These are phyloP conservation scores for Eruca vesicaria DNA, from an alignment of 441 rosid genomes.

Conservation along the genomic window DNA sequence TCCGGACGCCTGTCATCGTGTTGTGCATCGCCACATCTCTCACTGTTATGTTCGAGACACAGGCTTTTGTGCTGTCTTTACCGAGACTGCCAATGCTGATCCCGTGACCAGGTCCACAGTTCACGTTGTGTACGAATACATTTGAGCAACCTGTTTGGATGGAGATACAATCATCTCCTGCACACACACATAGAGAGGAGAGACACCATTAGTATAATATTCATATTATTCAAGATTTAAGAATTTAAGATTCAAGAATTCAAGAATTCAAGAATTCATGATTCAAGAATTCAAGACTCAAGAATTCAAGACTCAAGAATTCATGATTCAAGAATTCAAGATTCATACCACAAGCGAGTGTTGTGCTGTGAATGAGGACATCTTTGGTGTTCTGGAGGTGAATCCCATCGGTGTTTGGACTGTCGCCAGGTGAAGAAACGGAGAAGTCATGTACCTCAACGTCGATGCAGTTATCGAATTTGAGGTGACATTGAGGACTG, in stretches of 20 bases:
- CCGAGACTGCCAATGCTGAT: slow-evolving; percentile 98
- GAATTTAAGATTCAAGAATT: no score
- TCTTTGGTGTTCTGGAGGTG: slow-evolving; percentile 92
- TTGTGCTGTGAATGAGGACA: slow-evolving; percentile 67
- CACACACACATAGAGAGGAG: slow-evolving; percentile 31
- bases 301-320: no score
- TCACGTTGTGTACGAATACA: slow-evolving; percentile 75
- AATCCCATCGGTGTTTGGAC: slow-evolving; percentile 97
- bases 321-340: no score
- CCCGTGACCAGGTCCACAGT: slow-evolving; percentile 99
- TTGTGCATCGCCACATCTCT: slow-evolving; percentile 77
- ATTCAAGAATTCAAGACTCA: no score
- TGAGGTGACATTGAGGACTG: slow-evolving; percentile 97
- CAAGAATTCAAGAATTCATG: no score
- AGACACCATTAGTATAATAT: background rate
- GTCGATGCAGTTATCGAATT: slow-evolving; percentile 83
- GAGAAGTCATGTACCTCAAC: slow-evolving; percentile 69
- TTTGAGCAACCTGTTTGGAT: slow-evolving; percentile 96
- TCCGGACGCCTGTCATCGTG: slow-evolving; percentile 92
- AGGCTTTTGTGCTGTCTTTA: slow-evolving; percentile 76
- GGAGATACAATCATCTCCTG: slow-evolving; percentile 95
- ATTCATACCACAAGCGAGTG: slow-evolving; percentile 77
- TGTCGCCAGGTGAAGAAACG: slow-evolving; percentile 83
- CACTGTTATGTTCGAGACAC: slow-evolving; percentile 91
- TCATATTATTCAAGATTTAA: background rate